A percentile compares a stretch with the other conserved stretches of the same genome.
These are phyloP conservation scores for Tarenaya hassleriana DNA, from an alignment of 345 rosid genomes.

Conservation along the genomic window DNA sequence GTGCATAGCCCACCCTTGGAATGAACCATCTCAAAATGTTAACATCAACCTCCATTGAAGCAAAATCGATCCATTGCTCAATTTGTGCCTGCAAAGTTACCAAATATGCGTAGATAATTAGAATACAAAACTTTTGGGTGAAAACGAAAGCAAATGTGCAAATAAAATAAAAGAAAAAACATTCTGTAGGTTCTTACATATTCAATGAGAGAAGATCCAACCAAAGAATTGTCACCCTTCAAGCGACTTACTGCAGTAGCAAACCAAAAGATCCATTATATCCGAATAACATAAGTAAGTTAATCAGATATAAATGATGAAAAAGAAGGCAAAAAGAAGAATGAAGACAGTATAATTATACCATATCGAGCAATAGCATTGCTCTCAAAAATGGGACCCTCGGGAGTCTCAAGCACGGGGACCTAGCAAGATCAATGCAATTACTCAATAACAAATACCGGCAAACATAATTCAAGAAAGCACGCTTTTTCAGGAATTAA, in stretches of 20 bases:
- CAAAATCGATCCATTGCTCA: slow-evolving; percentile 95
- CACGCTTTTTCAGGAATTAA: background rate
- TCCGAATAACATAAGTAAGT: background rate
- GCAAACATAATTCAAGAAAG: background rate
- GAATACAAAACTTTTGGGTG: background rate
- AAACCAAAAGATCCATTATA: slow-evolving; percentile 22
- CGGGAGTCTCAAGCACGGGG: slow-evolving; percentile 30
- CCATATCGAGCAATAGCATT: slow-evolving; percentile 36
- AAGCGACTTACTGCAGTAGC: slow-evolving; percentile 45
- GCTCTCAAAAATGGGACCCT: slow-evolving; percentile 32
- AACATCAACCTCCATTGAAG: slow-evolving; percentile 67
- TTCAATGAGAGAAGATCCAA: slow-evolving; percentile 56
- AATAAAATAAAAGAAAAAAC: background rate
- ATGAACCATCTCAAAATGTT: slow-evolving; percentile 46
- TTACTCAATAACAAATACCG: background rate
- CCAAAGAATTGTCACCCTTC: slow-evolving; percentile 58
- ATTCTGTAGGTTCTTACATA: slow-evolving; percentile 38
- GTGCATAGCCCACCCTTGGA: slow-evolving; percentile 55
- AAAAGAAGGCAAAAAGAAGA: background rate
- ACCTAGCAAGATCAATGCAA: slow-evolving; percentile 18
- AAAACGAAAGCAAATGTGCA: background rate
- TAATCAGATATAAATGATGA: background rate
- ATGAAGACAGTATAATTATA: slow-evolving; percentile 2
- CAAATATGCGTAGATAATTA: background rate
- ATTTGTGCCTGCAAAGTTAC: slow-evolving; percentile 48